Conservation (phyloP, 345 rosid genomes). For the Ailanthus altissimus region DNA sequence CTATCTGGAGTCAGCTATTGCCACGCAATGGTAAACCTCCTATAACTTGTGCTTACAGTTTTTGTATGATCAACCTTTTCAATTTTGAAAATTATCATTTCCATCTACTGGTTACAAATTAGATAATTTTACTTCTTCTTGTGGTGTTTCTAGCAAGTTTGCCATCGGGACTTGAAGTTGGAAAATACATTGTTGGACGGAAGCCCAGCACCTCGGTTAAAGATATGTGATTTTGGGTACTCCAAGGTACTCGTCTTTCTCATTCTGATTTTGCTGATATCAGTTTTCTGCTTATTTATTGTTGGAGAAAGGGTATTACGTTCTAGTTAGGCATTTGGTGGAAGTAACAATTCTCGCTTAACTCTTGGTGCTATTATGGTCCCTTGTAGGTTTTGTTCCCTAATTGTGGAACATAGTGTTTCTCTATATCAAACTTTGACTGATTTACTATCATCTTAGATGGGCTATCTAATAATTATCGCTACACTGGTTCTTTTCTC, state of each 20-base stretch:
- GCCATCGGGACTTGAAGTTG: constrained; percentile 89
- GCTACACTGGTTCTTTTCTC: constrained; percentile 16
- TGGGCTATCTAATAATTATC: background rate
- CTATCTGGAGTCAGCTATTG: constrained; percentile 93
- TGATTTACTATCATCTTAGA: background rate
- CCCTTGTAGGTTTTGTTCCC: no score
- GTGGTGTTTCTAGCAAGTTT: constrained; percentile 70
- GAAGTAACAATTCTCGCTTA: background rate
- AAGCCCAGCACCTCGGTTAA: constrained; percentile 87
- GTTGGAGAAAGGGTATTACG: background rate
- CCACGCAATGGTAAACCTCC: constrained; percentile 75
- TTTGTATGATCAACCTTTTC: constrained; percentile 31
- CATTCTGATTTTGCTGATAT: background rate
- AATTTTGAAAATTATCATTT: constrained; percentile 14
- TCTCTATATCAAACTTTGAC: background rate
- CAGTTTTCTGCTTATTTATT: background rate
- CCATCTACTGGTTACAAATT: background rate
- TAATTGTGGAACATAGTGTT: background rate
- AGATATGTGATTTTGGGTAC: constrained; percentile 94
- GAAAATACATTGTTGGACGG: constrained; percentile 95
- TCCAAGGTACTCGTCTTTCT: constrained; percentile 67
- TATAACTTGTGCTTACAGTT: background rate
- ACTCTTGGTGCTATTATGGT: background rate
- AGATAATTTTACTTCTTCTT: constrained; percentile 7
- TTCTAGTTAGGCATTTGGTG: background rate